Conservation (phyloP, 192 early-diverging fungal species). For the Coemansia sp. region DNA sequence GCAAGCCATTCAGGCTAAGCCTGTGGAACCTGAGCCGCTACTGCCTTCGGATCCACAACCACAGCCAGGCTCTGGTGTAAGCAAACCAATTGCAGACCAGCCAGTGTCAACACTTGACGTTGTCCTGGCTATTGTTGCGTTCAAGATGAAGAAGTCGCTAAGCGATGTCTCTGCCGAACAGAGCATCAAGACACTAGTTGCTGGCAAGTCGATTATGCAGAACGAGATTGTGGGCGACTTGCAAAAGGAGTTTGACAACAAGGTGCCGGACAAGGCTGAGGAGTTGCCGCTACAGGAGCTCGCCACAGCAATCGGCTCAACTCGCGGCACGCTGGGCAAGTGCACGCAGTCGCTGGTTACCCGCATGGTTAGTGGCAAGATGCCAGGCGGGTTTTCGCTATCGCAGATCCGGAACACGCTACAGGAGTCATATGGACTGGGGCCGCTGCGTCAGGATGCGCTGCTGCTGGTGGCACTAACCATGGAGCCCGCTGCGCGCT, state of each 20-base stretch:
- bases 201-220: constrained; percentile 92
- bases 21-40: not conserved
- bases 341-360: constrained; percentile 69
- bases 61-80: no score
- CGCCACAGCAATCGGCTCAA: constrained; percentile 57
- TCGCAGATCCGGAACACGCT: constrained; percentile 70
- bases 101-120: constrained; percentile 75
- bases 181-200: constrained; percentile 77
- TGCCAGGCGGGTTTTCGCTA: constrained; percentile 91
- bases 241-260: constrained; percentile 85
- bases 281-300: constrained; percentile 80
- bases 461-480: constrained; percentile 74
- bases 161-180: constrained; percentile 70
- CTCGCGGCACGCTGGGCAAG: constrained; percentile 76
- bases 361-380: constrained; percentile 82
- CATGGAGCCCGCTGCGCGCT: constrained; percentile 80
- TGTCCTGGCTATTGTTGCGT: constrained; percentile 74
- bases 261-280: constrained; percentile 87
- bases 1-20: no score
- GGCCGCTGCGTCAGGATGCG: constrained; percentile 73
- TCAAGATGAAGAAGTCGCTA: constrained; percentile 85
- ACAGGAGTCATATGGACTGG: constrained; percentile 70
- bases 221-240: constrained; percentile 96
- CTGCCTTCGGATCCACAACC: not conserved
- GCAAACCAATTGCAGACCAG: constrained; percentile 56